Conservation (phyloP, 257 asterid genomes). For the Nicotiana paniculata region DNA sequence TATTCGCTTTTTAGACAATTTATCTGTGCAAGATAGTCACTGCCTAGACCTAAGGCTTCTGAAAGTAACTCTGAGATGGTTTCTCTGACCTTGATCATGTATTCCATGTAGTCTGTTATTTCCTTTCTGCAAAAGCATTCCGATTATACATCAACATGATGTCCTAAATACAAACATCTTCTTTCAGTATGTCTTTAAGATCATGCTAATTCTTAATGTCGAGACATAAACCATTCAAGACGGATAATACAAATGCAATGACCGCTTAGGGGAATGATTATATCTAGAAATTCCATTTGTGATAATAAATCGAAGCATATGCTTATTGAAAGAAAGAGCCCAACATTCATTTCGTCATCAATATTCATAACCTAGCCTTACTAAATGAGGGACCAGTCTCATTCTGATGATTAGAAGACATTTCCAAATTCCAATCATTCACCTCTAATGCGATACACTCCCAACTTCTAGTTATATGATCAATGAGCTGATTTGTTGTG, state of each 20-base stretch:
- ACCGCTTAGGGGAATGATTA: background rate
- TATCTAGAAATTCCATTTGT: background rate
- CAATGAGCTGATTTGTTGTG: background rate
- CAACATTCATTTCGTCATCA: background rate
- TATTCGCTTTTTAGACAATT: constrained; percentile 46
- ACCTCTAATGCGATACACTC: background rate
- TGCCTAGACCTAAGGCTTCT: constrained; percentile 51
- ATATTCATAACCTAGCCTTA: constrained; percentile 5
- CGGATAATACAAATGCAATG: background rate
- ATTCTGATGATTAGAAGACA: background rate
- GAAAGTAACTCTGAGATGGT: constrained; percentile 43
- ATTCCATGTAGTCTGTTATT: constrained; percentile 46
- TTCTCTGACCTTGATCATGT: constrained; percentile 38
- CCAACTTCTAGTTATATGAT: background rate
- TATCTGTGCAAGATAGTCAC: constrained; percentile 27
- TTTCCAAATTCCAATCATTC: background rate
- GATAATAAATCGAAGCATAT: background rate
- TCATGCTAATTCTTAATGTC: background rate
- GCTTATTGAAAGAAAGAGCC: background rate
- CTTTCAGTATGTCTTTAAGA: background rate
- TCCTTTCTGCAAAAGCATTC: constrained; percentile 37
- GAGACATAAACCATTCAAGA: background rate
- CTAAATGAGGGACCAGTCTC: background rate
- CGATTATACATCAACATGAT: background rate
- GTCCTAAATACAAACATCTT: background rate